These are phyloP conservation scores for Dipteronia dyeriana DNA, from an alignment of 345 rosid genomes.

Conservation along the genomic window DNA sequence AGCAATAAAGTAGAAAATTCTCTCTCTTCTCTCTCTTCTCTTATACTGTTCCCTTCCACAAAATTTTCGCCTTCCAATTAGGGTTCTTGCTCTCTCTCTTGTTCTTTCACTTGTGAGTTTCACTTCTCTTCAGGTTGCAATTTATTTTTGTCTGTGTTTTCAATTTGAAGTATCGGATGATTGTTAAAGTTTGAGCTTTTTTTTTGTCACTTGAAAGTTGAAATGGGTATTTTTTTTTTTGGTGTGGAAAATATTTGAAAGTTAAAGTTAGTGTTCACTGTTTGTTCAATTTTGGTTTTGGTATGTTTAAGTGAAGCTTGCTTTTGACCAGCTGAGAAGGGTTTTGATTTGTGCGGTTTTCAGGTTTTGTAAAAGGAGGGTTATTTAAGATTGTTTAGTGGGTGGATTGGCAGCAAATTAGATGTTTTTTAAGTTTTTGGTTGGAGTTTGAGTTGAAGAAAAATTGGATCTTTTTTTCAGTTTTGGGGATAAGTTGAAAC, in stretches of 20 bases:
- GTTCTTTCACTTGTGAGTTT: constrained; percentile 22
- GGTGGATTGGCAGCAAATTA: constrained; percentile 3
- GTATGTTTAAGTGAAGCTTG: constrained; percentile 16
- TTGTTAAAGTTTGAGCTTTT: constrained; percentile 15
- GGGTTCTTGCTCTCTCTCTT: constrained; percentile 21
- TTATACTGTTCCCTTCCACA: constrained; percentile 20
- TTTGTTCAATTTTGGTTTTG: background rate
- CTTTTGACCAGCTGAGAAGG: constrained; percentile 10
- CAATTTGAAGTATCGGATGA: background rate
- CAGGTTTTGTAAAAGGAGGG: background rate
- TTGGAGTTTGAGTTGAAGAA: constrained; percentile 15
- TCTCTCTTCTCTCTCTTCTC: constrained; percentile 11
- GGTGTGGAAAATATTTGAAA: background rate
- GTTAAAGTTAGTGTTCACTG: background rate
- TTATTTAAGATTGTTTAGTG: constrained; percentile 8
- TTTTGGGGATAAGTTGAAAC: background rate
- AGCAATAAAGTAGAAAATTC: constrained; percentile 28
- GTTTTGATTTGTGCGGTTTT: constrained; percentile 17
- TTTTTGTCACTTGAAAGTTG: background rate
- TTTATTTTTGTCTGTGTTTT: background rate
- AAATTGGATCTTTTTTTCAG: constrained; percentile 14
- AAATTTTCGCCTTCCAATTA: constrained; percentile 27
- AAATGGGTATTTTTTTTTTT: constrained; percentile 3
- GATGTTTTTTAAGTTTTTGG: background rate
- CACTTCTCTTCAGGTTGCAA: background rate